Evolutionary conservation across 768 basidiomycete species (phyloP), one percentile per base, ranked within the genome.

Genomic region (Termitomyces sp.): DNA sequence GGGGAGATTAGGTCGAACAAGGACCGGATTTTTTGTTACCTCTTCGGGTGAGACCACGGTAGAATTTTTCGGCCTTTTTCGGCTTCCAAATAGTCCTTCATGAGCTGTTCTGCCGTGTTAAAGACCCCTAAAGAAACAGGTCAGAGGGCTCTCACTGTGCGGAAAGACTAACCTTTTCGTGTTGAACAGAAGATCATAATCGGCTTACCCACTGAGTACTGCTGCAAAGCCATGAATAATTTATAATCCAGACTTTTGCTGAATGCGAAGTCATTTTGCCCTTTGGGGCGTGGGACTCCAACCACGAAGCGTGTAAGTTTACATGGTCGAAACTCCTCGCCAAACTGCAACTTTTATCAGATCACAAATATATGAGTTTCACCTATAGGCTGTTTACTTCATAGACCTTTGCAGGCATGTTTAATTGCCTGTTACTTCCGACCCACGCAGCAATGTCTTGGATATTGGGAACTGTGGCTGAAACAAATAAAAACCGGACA

Each of bases 381-480:
- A 31, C 14, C 18, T 27, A 13, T 24, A n/a, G 20, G 41, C 39
- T 8, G 39, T 53, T 20, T 59, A 90, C 94, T 76, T 88, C 81
- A 64, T 87, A 90, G 24, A 89, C 79, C 51, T 72, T 75, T 1
- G 92, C 93, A 27, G 81, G 74, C 2, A 68, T 71, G 36, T 73
- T 65, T 4, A 51, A 61, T 27, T 65, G 58, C 31, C 65, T 65
- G 56, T 66, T 60, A 50, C 73, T 77, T 43, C 88, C 86, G 46
- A 98, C 86, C 96, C 96, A 99, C 54, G 74, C 70, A 2, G 94
- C 93, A 31, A 99, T 84, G 61, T 99, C 96, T 27, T 84, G 76
- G 51, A 94, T 88, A 64, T 99, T 98, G 0, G 96, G 96, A 13
- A 93, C 89, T 0, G 96, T 98, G 5, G 96, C 96, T 0, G 94